phyloP scores from a whole-genome alignment of 257 asterid species.

The Lavandula angustifolia region DNA sequence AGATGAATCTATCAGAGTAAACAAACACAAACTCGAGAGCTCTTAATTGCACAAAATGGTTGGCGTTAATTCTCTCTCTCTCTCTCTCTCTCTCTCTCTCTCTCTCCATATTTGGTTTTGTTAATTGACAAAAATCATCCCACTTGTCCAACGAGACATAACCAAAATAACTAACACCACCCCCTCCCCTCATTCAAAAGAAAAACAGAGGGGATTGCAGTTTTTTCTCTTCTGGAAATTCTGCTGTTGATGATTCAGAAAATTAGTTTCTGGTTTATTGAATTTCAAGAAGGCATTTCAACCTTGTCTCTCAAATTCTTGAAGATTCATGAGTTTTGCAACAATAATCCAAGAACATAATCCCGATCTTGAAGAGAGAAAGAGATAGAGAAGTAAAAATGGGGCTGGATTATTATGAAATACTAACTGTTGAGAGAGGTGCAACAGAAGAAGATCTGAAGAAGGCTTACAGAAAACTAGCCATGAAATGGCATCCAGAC shows the following conservation, averaged over 20 bases:
- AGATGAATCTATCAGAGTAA: too few relatives aligned
- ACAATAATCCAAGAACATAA: not conserved
- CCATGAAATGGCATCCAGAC: conserved; percentile 98
- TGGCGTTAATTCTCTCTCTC: not conserved
- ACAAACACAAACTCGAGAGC: not conserved
- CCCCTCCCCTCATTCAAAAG: not conserved
- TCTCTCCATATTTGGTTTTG: not conserved
- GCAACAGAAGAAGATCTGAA: conserved; percentile 94
- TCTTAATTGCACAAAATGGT: not conserved
- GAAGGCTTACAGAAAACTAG: conserved; percentile 80
- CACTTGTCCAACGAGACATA: conserved; percentile 3
- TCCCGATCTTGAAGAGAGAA: not conserved
- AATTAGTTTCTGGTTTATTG: not conserved
- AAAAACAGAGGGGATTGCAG: not conserved
- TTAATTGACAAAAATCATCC: not conserved
- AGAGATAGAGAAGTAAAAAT: conserved; percentile 24
- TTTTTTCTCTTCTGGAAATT: conserved; percentile 7
- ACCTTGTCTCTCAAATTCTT: not conserved
- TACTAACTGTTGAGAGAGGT: conserved; percentile 59
- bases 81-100: not conserved
- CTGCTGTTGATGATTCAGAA: conserved; percentile 18
- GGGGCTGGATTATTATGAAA: conserved; percentile 82
- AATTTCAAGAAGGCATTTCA: not conserved
- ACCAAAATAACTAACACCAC: conserved; percentile 35
- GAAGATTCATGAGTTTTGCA: not conserved